Conservation (phyloP, 768 basidiomycete genomes). For the Lentinus tigrinus region DNA sequence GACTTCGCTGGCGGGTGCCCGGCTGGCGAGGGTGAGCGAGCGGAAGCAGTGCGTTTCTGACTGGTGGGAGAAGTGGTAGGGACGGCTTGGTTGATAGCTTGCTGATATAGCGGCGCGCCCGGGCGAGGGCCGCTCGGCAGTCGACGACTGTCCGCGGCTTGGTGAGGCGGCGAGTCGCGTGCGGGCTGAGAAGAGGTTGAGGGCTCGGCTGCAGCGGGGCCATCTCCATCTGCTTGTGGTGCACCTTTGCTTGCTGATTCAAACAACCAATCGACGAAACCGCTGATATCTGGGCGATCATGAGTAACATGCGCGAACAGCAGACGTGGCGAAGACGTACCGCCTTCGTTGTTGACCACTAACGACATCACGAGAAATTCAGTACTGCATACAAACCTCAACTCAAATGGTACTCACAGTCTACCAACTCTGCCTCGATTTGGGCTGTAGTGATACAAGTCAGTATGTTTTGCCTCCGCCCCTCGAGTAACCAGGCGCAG, state of each 20-base stretch:
- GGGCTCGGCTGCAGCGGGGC: conserved; percentile 21
- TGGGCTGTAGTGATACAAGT: conserved; percentile 12
- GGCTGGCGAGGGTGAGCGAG: conserved; percentile 64
- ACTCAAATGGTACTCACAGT: conserved; percentile 1
- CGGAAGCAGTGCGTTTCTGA: conserved; percentile 66
- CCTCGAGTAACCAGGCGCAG: too few relatives aligned
- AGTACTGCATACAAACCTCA: background rate
- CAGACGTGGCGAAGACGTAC: conserved; percentile 38
- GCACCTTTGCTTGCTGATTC: conserved; percentile 72
- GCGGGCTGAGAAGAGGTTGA: conserved; percentile 33
- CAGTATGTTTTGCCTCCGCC: background rate
- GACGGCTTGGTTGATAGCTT: conserved; percentile 66
- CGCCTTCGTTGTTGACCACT: conserved; percentile 83
- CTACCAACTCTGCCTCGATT: conserved; percentile 16
- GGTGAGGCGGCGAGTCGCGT: conserved; percentile 31
- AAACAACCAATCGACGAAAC: conserved; percentile 89
- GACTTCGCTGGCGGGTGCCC: conserved; percentile 62
- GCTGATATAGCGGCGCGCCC: conserved; percentile 61
- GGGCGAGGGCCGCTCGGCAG: conserved; percentile 49
- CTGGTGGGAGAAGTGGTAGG: conserved; percentile 47
- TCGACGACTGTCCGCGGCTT: conserved; percentile 40
- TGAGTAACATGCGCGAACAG: conserved; percentile 14
- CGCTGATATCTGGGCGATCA: conserved; percentile 52
- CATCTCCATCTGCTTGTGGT: conserved; percentile 48
- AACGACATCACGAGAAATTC: background rate